Conservation (phyloP, 768 basidiomycete species). For the Leccinum subgranulosum region DNA sequence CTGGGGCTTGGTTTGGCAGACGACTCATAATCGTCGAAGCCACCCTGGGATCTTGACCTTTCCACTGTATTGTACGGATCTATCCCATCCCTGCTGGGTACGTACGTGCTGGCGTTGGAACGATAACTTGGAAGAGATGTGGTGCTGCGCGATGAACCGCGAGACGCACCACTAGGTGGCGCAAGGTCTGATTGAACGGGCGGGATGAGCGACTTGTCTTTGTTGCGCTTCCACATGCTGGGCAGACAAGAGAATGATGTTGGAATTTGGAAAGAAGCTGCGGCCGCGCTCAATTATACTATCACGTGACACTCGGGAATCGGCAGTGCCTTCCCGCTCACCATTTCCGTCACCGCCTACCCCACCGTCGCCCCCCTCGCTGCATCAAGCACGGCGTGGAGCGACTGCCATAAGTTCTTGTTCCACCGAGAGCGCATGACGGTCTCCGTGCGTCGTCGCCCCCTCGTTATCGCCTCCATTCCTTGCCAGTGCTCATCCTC, state of each 20-base stretch:
- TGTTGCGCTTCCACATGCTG: constrained; percentile 56
- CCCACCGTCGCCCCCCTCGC: too few relatives aligned
- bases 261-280: not conserved
- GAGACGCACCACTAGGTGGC: constrained; percentile 25
- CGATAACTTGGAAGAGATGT: constrained; percentile 43
- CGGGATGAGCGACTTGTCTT: constrained; percentile 63
- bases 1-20: constrained; percentile 3
- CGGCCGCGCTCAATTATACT: not conserved
- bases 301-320: constrained; percentile 23
- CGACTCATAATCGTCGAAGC: constrained; percentile 24
- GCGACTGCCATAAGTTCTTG: too few relatives aligned
- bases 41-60: constrained; percentile 25
- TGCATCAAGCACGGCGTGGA: too few relatives aligned
- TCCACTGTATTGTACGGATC: constrained; percentile 45
- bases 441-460: too few relatives aligned
- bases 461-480: too few relatives aligned
- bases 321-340: too few relatives aligned
- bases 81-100: constrained; percentile 61
- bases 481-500: too few relatives aligned
- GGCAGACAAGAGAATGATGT: not conserved
- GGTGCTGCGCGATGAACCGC: constrained; percentile 30
- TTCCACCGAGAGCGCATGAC: too few relatives aligned
- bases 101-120: constrained; percentile 60
- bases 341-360: too few relatives aligned
- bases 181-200: constrained; percentile 46